Base-by-base conservation (phyloP, 1,284 basidiomycete species). In the Violaceomyces palustris region DNA sequence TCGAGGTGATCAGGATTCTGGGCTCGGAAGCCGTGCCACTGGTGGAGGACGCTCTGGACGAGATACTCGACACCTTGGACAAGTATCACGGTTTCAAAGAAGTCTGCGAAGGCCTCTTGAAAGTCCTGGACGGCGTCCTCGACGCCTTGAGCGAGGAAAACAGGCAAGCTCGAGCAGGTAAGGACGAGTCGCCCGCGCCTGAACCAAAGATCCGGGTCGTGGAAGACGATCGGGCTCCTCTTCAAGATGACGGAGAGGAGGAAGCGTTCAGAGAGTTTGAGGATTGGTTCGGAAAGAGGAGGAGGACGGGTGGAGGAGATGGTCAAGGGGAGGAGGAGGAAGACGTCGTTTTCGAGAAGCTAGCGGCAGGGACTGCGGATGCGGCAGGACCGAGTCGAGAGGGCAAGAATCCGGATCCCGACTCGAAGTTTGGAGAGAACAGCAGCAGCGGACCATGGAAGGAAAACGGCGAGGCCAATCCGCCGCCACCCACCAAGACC, bases 1-100 rank as follows among this genome's bases (percentile, higher is more conserved):
- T 72, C 12, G 64, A 72, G 36, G 57, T 70, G 40, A 61, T 73
- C 24, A 47, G 64, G 1, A 47, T 69, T 31, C 54, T 73, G 1
- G 70, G 70, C 10, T 42, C 51, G 3, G 64, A 69, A 25, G 61
- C 60, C 9, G 38, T 73, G 10, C 63, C 63, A 3, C 56, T 61
- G 42, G 63, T 73, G 3, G 61, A 73, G 28, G 70, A 73, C 45
- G 64, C 69, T 14, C 56, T 73, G 14, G 70, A 73, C 35, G 70
- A 73, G 44, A 55, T 73, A 6, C 35, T 73, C 2, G 64, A 72
- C 28, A 69, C 69, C 1, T 35, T 73, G 12, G 70, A 73, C 42
- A 51, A 64, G 2, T 72, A 67, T 33, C 69, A 73, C 35, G 50
- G 51, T 7, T 52, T 68, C 36, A 34, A 52, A 10, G 46, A 50